Base-by-base conservation (phyloP, 1,284 basidiomycete species). In the Calocybe gambosa region DNA sequence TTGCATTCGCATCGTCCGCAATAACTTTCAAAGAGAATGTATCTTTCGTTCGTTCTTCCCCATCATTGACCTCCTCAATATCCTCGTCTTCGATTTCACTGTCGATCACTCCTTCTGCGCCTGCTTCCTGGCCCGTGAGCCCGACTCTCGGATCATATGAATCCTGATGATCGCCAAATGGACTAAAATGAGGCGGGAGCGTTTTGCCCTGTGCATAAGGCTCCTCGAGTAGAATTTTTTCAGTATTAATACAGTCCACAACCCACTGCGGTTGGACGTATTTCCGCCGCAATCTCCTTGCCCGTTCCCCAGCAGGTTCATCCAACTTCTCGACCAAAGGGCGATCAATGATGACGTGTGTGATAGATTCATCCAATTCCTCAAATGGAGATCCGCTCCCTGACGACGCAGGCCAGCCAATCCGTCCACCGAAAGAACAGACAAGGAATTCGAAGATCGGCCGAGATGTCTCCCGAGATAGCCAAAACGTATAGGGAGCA, bases 251-350 rank as follows among this genome's bases (percentile, higher is more conserved):
- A 62, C 89, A 96, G 67, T 99, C 96, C 28, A 94, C 89, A 21
- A 98, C 80, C 95, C 96, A 99, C 66, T 99, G 96, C 13, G 96
- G 96, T 67, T 99, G 96, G 7, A 99, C 78, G 67, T 89, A 92
- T 57, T 90, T 91, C 57, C 94, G 78, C 62, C 82, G 80, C 43
- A 75, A 66, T 23, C 82, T 74, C 39, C 76, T 74, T 57, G 84
- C 78, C 53, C 78, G 73, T 57, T 86, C 78, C 47, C 78, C 78
- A 40, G 74, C 62, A 2, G 77, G 74, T 60, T 82, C 80, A 41
- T 73, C 65, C 21, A 61, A 55, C 53, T 58, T 73, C 59, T 71
- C 75, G 13, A 74, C 64, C 10, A 74, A 25, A 0, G 96, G 96
- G 47, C 96, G 80, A 66, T 99, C 96, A 56, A 97, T 85, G 55